Evolutionary conservation across 352 stramenopile genomes (phyloP), one percentile per base, ranked within the genome.

Genomic region (Phytophthora fragariae): DNA sequence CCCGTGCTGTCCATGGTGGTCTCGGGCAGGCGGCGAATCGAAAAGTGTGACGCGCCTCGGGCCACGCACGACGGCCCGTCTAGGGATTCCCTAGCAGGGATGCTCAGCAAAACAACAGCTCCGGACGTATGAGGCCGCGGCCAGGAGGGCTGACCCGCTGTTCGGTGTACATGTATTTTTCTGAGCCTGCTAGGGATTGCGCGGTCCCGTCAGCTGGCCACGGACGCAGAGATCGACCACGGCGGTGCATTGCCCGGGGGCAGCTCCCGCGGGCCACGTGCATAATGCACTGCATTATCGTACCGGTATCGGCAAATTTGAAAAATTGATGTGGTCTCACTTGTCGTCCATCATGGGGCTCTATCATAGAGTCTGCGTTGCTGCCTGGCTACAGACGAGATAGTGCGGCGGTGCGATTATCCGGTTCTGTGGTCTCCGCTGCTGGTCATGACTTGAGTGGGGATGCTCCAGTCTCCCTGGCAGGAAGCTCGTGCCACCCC

Each of bases 1-100:
- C 89, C 89, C 6, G 85, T 91, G 81, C 85, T 93, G 80, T 96
- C 87, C 89, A 96, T 96, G 29, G 56, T 58, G 62, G 39, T 41
- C 9, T 12, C 35, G 2, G 49, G n/a, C 24, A 61, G 57, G 41
- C 58, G 44, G 72, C 24, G 57, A 75, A 72, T 75, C 29, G 55
- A 54, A 10, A 70, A 79, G 57, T 79, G 68, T 66, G 52, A 71
- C 68, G 57, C 58, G 57, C 24, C 24, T 27, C 24, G 24, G 17
- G 47, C 62, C 55, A 67, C 68, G 62, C 68, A 72, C 68, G 37
- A 11, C 8, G 54, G 29, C 15, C 41, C 41, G 41, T 49, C 41
- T 49, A 49, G 24, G 24, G 2, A 27, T 27, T 27, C 24, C 24
- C 24, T 27, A 27, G 24, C 24, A 3, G 41, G 41, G 15, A 19